Base-by-base conservation (phyloP, 768 basidiomycete species). In the Scleroderma citrinum region DNA sequence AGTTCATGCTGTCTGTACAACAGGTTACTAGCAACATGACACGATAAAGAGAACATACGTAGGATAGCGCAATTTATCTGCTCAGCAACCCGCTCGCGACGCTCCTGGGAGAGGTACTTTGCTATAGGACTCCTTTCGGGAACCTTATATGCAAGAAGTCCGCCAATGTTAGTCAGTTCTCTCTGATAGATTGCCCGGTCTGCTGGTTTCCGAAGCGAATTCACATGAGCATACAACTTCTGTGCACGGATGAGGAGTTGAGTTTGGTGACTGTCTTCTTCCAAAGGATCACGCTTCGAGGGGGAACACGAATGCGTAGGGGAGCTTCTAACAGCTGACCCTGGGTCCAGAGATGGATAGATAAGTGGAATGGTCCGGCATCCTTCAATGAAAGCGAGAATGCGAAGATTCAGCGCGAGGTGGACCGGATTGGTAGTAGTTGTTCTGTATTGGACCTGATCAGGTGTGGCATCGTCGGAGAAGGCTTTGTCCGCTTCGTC, bases 51-150 rank as follows among this genome's bases (percentile, higher is more conserved):
- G 2, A 34, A 75, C 89, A 62, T 57, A 93, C 93, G 71, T 12
- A 96, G 67, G 41, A 96, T 87, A 14, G 92, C 93, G 38, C 80
- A 75, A 55, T 94, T 87, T 36, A 98, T 83, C 68, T 93, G 88
- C 49, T 91, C 87, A 5, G 92, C 92, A 19, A 96, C 78, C 5
- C 78, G 80, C 54, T 88, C 85, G 51, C 93, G 78, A 59, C 93
- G 73, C 46, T 80, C 80, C 63, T 85, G 83, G 32, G 77, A 76
- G 52, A 96, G 66, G 66, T 94, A 97, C 48, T 76, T 81, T 14
- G 78, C 71, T 58, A 92, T 75, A 0, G 85, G 77, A 57, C 90
- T 90, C 32, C 72, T 77, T 58, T 90, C 89, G 0, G 92, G 88
- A 17, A 83, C 75, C 32, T 75, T 77, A 66, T 95, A 96, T n/a